A percentile compares a stretch with the other conserved stretches of the same genome.
phyloP scores from a whole-genome alignment of 805 yeast genomes.

The Candida parachauliodes region DNA sequence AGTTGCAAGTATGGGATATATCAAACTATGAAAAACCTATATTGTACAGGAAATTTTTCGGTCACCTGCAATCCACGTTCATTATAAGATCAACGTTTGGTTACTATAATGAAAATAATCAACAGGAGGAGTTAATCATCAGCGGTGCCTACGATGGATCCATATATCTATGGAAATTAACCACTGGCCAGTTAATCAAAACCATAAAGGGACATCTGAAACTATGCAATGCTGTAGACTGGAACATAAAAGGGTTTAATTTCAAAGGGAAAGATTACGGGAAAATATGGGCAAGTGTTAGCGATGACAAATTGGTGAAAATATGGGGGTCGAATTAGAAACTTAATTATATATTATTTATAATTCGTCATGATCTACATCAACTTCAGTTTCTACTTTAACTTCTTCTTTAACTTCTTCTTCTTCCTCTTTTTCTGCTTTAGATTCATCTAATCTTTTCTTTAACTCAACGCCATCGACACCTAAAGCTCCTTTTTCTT shows the following conservation, averaged over 20 bases:
- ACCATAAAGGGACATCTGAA: conserved; percentile 61
- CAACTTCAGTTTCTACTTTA: conserved; percentile 14
- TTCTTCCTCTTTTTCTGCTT: conserved; percentile 18
- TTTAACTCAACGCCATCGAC: conserved; percentile 48
- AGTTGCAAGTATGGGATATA: conserved; percentile 79
- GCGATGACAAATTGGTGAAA: conserved; percentile 72
- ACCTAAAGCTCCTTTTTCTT: conserved; percentile 59
- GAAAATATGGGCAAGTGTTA: conserved; percentile 72
- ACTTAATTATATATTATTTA: conserved; percentile 13
- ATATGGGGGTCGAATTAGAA: conserved; percentile 45
- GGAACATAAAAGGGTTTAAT: conserved; percentile 42
- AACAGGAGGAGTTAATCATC: conserved; percentile 62
- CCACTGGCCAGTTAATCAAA: conserved; percentile 62
- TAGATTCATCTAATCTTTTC: conserved; percentile 17
- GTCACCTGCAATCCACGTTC: conserved; percentile 66
- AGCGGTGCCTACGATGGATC: conserved; percentile 83
- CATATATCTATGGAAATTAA: conserved; percentile 74
- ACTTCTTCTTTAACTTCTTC: conserved; percentile 15
- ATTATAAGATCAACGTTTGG: conserved; percentile 79
- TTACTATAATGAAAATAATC: conserved; percentile 34
- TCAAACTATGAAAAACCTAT: conserved; percentile 38
- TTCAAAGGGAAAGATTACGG: conserved; percentile 30
- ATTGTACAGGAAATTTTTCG: conserved; percentile 60
- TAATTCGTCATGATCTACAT: conserved; percentile 37
- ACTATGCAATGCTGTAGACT: conserved; percentile 73